These are phyloP conservation scores for Alloascoidea hylecoeti DNA, from an alignment of 805 yeast species.

Conservation along the genomic window DNA sequence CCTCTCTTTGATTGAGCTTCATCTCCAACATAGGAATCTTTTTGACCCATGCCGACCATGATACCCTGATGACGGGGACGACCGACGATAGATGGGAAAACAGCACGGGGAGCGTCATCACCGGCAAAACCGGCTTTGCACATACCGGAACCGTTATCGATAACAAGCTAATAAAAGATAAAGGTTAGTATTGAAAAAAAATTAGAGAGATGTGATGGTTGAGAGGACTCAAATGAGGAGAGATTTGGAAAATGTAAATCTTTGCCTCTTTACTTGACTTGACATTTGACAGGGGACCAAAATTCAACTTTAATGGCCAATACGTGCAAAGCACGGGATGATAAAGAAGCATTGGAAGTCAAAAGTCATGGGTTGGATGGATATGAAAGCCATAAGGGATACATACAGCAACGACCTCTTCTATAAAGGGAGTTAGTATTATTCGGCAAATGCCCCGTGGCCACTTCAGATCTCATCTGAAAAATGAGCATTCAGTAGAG, in stretches of 20 bases:
- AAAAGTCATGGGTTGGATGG: too few species aligned
- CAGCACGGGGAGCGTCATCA: constrained; percentile 99
- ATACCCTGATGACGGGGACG: constrained; percentile 99
- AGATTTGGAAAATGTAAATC: background rate
- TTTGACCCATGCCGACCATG: constrained; percentile 96
- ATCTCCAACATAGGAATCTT: constrained; percentile 98
- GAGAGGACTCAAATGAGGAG: constrained; percentile 16
- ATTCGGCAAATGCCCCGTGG: too few species aligned
- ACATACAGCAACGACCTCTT: constrained; percentile 35
- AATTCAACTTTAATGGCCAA: constrained; percentile 8
- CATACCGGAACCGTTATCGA: constrained; percentile 99
- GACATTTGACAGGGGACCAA: background rate
- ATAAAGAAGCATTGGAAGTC: constrained; percentile 1
- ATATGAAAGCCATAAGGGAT: too few species aligned
- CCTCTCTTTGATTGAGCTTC: constrained; percentile 99
- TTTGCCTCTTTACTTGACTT: background rate
- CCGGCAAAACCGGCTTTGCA: constrained; percentile 99
- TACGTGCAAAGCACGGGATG: constrained; percentile 4
- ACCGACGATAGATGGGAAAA: constrained; percentile 99
- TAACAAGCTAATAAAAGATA: constrained; percentile 48
- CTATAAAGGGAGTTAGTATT: too few species aligned
- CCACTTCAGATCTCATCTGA: too few species aligned
- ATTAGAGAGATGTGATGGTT: background rate
- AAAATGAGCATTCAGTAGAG: too few species aligned
- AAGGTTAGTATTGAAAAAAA: constrained; percentile 21